Evolutionary conservation across 163 green algal species (phyloP), one percentile per base, ranked within the genome.

Genomic region (Scenedesmus sp.): DNA sequence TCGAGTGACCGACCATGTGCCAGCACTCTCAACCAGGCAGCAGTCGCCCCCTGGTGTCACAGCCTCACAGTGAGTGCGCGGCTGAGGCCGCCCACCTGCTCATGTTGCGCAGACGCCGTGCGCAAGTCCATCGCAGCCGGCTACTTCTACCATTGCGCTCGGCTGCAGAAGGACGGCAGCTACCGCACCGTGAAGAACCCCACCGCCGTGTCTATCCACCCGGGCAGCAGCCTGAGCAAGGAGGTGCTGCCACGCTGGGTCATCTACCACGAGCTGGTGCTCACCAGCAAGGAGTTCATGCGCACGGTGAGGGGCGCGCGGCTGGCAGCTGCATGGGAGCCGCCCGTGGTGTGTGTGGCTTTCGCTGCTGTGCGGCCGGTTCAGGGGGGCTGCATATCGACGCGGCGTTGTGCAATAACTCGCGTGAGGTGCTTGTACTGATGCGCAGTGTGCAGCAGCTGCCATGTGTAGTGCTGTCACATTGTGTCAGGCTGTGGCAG

Each of bases 281-380:
- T 98, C 76, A 99, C 98, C 10, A 98, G 92, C 93, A 99, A 99
- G 93, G 97, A 99, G 94, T 99, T 97, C 94, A 99, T 99, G 97
- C 95, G 98, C 37, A 96, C 95, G 53, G 96, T 99, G 46, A 97
- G 92, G 51, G 12, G 22, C 26, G 26, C 13, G 15, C 49, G 49
- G 49, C 13, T 56, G 13, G 1, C 13, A 20, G 15, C 49, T 56
- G 13, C 49, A 56, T 56, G 49, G 49, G 13, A 56, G 13, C 13
- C 49, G 15, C 13, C 13, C 49, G 15, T 12, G 49, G 13, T 56
- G 15, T 56, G 13, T 20, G 49, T 20, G 49, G n/a, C n/a, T n/a
- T n/a, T n/a, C n/a, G n/a, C n/a, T n/a, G n/a, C n/a, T n/a, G n/a
- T n/a, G n/a, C n/a, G n/a, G n/a, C n/a, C n/a, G n/a, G n/a, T n/a